phyloP scores from a whole-genome alignment of 371 early-diverging fungal genomes.

The Batkoa obscura region DNA sequence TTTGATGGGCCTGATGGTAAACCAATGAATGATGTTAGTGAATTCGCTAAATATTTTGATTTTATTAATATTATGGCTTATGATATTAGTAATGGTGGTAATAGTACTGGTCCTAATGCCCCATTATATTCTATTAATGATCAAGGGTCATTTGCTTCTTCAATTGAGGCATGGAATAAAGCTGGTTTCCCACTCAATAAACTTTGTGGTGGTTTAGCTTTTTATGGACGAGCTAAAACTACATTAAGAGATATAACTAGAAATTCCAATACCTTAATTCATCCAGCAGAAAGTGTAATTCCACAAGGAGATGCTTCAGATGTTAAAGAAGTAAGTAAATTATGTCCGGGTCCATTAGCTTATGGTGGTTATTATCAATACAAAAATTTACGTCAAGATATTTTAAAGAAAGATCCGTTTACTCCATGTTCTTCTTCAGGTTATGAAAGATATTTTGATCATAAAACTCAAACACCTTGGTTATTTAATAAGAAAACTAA shows the following conservation, averaged over 20 bases:
- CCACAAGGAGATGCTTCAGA: conserved; percentile 29
- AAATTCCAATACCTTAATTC: conserved; percentile 11
- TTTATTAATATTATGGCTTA: conserved; percentile 44
- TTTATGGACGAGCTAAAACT: conserved; percentile 42
- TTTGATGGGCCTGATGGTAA: conserved; percentile 23
- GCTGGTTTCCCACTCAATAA: conserved; percentile 36
- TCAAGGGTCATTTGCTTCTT: conserved; percentile 14
- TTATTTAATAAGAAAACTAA: conserved; percentile 30
- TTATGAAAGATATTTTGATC: conserved; percentile 27
- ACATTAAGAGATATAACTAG: conserved; percentile 24
- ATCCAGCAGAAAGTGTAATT: conserved; percentile 9
- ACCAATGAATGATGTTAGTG: conserved; percentile 28
- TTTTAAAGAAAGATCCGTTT: conserved; percentile 17
- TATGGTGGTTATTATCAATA: conserved; percentile 39
- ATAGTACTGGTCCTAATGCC: conserved; percentile 39
- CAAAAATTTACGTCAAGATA: conserved; percentile 31
- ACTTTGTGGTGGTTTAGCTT: conserved; percentile 38
- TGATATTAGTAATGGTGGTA: conserved; percentile 30
- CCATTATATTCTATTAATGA: conserved; percentile 28
- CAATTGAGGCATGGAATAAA: conserved; percentile 22
- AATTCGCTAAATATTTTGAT: conserved; percentile 37
- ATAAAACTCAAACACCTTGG: conserved; percentile 46
- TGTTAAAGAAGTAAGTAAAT: conserved; percentile 23
- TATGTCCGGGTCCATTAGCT: conserved; percentile 15
- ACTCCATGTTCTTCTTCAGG: conserved; percentile 13